Evolutionary conservation across 2,329 filamentous ascomycete species (phyloP).

Genomic region (Botrytis sinoallii): DNA sequence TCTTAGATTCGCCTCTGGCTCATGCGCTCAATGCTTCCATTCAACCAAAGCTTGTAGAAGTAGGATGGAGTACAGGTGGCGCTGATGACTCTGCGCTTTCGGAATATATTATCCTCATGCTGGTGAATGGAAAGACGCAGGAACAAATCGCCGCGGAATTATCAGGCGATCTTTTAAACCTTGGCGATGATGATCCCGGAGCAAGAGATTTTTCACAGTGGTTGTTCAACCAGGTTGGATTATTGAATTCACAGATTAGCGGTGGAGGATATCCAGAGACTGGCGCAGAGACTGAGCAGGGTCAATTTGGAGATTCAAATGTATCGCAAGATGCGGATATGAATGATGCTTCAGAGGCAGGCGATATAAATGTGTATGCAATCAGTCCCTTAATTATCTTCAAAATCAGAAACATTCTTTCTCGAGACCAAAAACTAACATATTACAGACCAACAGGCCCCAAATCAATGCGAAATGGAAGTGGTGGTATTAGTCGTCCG

Average conservation of each 20-base stretch:
- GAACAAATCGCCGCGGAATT: constrained; percentile 86
- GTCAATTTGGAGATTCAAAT: constrained; percentile 54
- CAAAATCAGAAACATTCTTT: not conserved
- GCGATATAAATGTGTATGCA: constrained; percentile 58
- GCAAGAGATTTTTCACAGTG: constrained; percentile 83
- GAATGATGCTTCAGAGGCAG: constrained; percentile 51
- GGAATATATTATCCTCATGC: constrained; percentile 97
- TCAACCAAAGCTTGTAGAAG: constrained; percentile 86
- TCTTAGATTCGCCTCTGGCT: constrained; percentile 77
- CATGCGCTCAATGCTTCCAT: constrained; percentile 78
- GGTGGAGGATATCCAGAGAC: constrained; percentile 37
- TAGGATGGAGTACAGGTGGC: constrained; percentile 83
- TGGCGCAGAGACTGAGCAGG: constrained; percentile 36
- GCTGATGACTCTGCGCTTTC: constrained; percentile 75
- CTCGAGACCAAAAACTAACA: constrained; percentile 41
- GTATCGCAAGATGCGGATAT: constrained; percentile 68
- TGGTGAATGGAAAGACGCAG: constrained; percentile 91
- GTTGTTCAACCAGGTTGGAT: constrained; percentile 85
- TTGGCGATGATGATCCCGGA: constrained; percentile 78
- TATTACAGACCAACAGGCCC: constrained; percentile 78
- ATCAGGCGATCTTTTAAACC: constrained; percentile 77
- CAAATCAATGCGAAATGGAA: constrained; percentile 83
- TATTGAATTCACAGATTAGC: constrained; percentile 62
- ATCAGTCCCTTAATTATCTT: constrained; percentile 5
- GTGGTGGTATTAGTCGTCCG: constrained; percentile 45